Conservation (phyloP, 2,329 filamentous ascomycete genomes). For the Nigrograna mackinnonii region DNA sequence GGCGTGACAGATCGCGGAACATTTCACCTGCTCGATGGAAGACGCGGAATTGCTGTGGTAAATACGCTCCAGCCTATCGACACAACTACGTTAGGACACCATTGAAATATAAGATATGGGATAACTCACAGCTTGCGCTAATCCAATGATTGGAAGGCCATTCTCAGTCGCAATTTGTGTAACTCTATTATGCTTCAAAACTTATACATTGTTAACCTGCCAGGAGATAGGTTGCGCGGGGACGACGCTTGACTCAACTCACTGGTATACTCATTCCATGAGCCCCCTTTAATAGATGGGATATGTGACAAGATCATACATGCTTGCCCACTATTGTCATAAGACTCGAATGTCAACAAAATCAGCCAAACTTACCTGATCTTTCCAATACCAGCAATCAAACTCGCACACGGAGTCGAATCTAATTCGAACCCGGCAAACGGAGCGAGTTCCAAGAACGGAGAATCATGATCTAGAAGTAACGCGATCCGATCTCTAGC, state of each 20-base stretch:
- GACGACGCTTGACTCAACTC: no score
- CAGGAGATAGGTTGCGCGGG: no score
- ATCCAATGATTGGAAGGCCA: not conserved
- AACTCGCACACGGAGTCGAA: conserved; percentile 21
- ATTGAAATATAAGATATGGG: no score
- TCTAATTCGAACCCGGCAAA: conserved; percentile 43
- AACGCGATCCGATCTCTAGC: conserved; percentile 44
- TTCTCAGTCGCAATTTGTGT: not conserved
- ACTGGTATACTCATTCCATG: conserved; percentile 44
- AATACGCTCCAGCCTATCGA: not conserved
- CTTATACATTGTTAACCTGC: no score
- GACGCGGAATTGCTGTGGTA: not conserved
- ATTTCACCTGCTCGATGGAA: not conserved
- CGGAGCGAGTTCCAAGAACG: conserved; percentile 43
- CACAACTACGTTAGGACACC: no score
- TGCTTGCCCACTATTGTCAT: no score
- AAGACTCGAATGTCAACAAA: no score
- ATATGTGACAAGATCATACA: conserved; percentile 48
- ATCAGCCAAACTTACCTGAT: no score
- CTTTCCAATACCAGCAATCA: not conserved
- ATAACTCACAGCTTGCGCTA: not conserved
- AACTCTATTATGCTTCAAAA: not conserved
- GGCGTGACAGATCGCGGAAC: conserved; percentile 24
- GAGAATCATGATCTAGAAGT: conserved; percentile 42
- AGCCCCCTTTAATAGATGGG: conserved; percentile 46